phyloP scores from a whole-genome alignment of 2,329 filamentous ascomycete species.

The Ascochyta clinopodiicola region DNA sequence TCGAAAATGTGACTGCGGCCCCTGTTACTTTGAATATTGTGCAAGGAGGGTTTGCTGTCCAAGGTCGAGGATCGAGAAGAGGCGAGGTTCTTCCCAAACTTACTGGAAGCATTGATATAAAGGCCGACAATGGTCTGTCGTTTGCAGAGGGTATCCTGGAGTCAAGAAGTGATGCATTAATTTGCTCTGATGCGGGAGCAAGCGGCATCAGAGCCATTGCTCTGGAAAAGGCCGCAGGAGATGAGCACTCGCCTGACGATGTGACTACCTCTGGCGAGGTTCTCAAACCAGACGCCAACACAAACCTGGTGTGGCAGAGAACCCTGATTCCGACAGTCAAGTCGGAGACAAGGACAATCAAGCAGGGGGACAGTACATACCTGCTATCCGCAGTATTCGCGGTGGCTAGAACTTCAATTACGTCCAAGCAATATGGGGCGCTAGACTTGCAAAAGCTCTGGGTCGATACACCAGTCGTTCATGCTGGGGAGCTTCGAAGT shows the following conservation, averaged over 20 bases:
- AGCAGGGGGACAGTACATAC: background rate
- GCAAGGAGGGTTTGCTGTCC: slow-evolving; percentile 41
- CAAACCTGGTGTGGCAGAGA: slow-evolving; percentile 44
- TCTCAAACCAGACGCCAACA: slow-evolving; percentile 46
- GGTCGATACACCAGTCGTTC: slow-evolving; percentile 30
- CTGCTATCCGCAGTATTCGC: slow-evolving; percentile 37
- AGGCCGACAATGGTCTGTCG: background rate
- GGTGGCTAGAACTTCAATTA: slow-evolving; percentile 23
- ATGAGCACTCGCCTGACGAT: background rate
- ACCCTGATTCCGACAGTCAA: slow-evolving; percentile 39
- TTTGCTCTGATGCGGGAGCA: slow-evolving; percentile 38
- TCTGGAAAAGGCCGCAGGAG: background rate
- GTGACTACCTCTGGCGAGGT: slow-evolving; percentile 15
- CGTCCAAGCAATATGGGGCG: slow-evolving; percentile 18
- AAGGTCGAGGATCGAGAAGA: slow-evolving; percentile 28
- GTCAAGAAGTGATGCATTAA: slow-evolving; percentile 10
- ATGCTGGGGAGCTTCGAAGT: background rate
- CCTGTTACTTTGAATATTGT: slow-evolving; percentile 14
- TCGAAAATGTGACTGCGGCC: slow-evolving; percentile 17
- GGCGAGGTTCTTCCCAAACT: slow-evolving; percentile 29
- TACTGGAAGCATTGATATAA: background rate
- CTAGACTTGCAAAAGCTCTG: slow-evolving; percentile 27
- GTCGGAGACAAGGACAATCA: background rate
- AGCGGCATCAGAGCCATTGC: slow-evolving; percentile 31
- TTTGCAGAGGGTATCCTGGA: slow-evolving; percentile 32